Base-by-base conservation (phyloP, 139 green algal species). In the Asterochloris erici region DNA sequence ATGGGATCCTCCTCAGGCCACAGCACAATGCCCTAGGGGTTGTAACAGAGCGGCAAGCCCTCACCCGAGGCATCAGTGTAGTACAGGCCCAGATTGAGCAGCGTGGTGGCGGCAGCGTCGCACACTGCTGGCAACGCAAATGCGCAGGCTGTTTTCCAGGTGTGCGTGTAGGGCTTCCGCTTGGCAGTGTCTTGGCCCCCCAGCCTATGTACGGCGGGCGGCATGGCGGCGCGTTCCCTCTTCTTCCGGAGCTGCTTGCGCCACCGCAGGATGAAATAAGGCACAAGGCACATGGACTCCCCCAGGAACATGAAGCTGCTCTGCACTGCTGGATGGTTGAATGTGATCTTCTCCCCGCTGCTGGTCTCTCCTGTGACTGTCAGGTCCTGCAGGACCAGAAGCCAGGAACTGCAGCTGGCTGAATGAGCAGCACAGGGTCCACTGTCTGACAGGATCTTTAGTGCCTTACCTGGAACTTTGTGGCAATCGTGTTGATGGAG, bases 21-120 rank as follows among this genome's bases (percentile, higher is more conserved):
- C 24, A 79, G 14, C 74, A 79, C 19, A 47, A 79, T 16, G 1
- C 9, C 4, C 13, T 63, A 19, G 14, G 74, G 60, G 12, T 23
- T 21, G n/a, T 21, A 62, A 15, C 0, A 12, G 60, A 24, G 74
- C 74, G 4, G 38, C 71, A 77, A 24, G n/a, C n/a, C 71, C 23
- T 77, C n/a, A 77, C 71, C n/a, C 63, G 71, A 54, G 12, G 38
- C 91, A 86, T 77, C 93, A 85, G 94, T 97, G 90, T 94, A 96
- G 86, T 91, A 94, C 0, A 98, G 90, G 21, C 95, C 95, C 23
- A 97, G 64, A 83, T 97, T 97, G 26, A 98, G 89, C 79, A 96
- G 78, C 0, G 92, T 96, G 19, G 91, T 96, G 63, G 87, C 94
- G 14, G 71, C 88, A 15, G 91, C 90, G 79, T 98, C 95, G 81